Conservation (phyloP, 129 eudicot genomes). For the Arctium lappa region DNA sequence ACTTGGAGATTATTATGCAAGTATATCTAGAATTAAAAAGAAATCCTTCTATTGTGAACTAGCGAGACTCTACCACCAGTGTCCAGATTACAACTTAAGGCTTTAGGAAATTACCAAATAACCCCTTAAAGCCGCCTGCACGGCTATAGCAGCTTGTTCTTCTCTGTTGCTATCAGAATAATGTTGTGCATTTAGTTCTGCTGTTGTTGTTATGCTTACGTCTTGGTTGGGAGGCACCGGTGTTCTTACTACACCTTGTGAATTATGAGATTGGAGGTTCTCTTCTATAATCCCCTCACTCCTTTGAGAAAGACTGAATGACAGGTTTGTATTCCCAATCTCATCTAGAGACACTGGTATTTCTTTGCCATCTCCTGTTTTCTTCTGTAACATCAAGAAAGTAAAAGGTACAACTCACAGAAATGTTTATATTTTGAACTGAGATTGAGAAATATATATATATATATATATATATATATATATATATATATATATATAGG, state of each 20-base stretch:
- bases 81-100: background rate
- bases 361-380: conserved; percentile 30
- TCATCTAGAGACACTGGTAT: conserved; percentile 13
- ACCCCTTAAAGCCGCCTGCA: conserved; percentile 58
- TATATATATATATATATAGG: too few relatives aligned
- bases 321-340: conserved; percentile 13
- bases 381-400: conserved; percentile 31
- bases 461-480: too few relatives aligned
- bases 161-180: conserved; percentile 32
- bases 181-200: conserved; percentile 3
- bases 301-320: conserved; percentile 1
- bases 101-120: conserved; percentile 35
- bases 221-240: conserved; percentile 12
- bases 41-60: background rate
- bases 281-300: conserved; percentile 22
- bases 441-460: too few relatives aligned
- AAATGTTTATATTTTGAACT: background rate
- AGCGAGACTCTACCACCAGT: background rate
- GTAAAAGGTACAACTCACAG: background rate
- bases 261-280: background rate
- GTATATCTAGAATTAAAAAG: background rate
- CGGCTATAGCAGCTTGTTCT: conserved; percentile 49
- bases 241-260: conserved; percentile 15
- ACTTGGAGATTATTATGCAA: background rate
- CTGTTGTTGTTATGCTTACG: background rate